These are phyloP conservation scores for Ophiobolus disseminans DNA, from an alignment of 2,329 filamentous ascomycete species.

Conservation along the genomic window DNA sequence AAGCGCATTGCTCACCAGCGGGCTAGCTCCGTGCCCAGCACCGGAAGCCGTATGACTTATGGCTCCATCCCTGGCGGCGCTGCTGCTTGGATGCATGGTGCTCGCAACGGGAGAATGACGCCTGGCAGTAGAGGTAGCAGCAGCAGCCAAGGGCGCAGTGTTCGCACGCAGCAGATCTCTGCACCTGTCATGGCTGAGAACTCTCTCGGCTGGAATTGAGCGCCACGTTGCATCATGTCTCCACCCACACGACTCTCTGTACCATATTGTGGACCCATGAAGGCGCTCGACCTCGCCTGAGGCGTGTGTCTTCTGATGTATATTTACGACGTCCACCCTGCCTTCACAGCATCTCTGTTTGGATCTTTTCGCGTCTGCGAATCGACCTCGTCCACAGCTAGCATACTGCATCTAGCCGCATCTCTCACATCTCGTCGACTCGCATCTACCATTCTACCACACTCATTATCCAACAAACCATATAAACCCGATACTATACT, in stretches of 20 bases:
- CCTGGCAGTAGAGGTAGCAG: slow-evolving; percentile 52
- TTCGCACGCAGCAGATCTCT: slow-evolving; percentile 77
- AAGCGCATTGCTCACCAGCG: slow-evolving; percentile 80
- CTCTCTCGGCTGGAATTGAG: slow-evolving; percentile 92
- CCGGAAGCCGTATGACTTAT: slow-evolving; percentile 57
- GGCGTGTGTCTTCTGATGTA: slow-evolving; percentile 24
- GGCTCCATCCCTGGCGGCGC: slow-evolving; percentile 52
- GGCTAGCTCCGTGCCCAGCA: slow-evolving; percentile 77
- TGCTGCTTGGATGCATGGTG: slow-evolving; percentile 57
- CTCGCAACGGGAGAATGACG: slow-evolving; percentile 48
- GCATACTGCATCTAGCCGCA: slow-evolving; percentile 22
- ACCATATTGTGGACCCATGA: slow-evolving; percentile 34
- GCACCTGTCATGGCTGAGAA: slow-evolving; percentile 92
- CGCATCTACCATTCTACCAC: slow-evolving; percentile 43
- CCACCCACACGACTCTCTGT: slow-evolving; percentile 33
- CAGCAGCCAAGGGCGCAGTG: slow-evolving; percentile 71
- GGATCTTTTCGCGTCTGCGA: slow-evolving; percentile 12
- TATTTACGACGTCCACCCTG: slow-evolving; percentile 16
- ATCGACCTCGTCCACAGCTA: slow-evolving; percentile 23
- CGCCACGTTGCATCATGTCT: background rate
- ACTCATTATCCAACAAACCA: slow-evolving; percentile 39
- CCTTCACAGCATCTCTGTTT: slow-evolving; percentile 12
- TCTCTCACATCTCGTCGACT: slow-evolving; percentile 21
- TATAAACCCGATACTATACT: slow-evolving; percentile 40
- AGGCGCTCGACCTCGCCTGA: slow-evolving; percentile 3